Conservation (phyloP, 495 filamentous ascomycete species). For the Parathielavia appendiculata region DNA sequence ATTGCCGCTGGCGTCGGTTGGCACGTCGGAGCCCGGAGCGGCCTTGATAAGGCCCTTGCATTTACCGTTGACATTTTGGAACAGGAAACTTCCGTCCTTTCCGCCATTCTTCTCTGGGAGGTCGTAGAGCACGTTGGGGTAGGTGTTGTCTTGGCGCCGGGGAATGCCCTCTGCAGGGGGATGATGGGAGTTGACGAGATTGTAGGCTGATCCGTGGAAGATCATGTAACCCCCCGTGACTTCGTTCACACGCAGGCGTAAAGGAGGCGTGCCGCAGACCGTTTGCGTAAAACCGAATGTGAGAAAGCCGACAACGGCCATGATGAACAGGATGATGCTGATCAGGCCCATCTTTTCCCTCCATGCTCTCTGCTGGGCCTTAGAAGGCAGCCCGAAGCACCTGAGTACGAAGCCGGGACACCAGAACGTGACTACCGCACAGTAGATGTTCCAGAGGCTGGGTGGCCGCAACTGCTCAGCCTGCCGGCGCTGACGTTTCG, state of each 20-base stretch:
- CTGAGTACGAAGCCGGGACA: conserved; percentile 76
- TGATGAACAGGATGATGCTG: conserved; percentile 85
- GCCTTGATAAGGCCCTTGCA: conserved; percentile 88
- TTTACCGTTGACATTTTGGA: conserved; percentile 97
- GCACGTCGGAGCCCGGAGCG: conserved; percentile 66
- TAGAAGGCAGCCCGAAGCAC: conserved; percentile 83
- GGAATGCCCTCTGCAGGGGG: conserved; percentile 75
- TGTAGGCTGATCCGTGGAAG: conserved; percentile 85
- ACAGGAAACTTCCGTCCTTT: conserved; percentile 90
- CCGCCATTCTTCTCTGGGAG: conserved; percentile 74
- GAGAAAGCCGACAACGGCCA: conserved; percentile 85
- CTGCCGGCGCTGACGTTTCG: conserved; percentile 51
- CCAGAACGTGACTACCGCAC: conserved; percentile 90
- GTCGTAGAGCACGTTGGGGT: conserved; percentile 80
- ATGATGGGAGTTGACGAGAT: conserved; percentile 68
- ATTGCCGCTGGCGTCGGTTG: conserved; percentile 64
- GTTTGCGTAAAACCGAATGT: conserved; percentile 93
- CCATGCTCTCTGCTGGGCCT: conserved; percentile 89
- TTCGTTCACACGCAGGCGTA: conserved; percentile 73
- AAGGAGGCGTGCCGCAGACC: conserved; percentile 67
- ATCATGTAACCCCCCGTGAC: conserved; percentile 85
- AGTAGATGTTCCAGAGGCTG: conserved; percentile 93
- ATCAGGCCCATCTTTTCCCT: conserved; percentile 97
- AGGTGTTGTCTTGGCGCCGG: conserved; percentile 34
- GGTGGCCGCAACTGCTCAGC: conserved; percentile 69